Conservation (phyloP, 2,329 filamentous ascomycete genomes). For the Aspergillus brasiliensis region DNA sequence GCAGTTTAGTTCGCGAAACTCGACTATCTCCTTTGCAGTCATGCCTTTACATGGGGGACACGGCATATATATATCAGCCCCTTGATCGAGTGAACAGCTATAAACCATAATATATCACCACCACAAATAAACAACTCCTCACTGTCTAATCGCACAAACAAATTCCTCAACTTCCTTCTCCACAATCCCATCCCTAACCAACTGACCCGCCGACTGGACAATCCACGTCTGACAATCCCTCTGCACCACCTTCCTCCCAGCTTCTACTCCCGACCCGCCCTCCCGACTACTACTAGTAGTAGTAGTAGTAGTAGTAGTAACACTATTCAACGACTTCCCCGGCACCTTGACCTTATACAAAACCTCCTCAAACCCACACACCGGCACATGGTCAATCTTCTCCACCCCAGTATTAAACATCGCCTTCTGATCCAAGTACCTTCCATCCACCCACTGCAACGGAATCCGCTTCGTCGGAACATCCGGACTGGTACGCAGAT, state of each 20-base stretch:
- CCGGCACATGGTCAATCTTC: constrained; percentile 24
- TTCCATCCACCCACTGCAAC: constrained; percentile 34
- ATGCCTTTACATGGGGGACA: too few species aligned
- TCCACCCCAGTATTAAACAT: constrained; percentile 30
- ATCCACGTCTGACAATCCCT: constrained; percentile 43
- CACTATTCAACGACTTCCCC: constrained; percentile 18
- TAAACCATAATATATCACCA: background rate
- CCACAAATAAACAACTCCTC: background rate
- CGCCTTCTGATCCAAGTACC: constrained; percentile 24
- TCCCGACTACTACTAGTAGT: too few species aligned
- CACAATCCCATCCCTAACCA: constrained; percentile 33
- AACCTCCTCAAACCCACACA: constrained; percentile 31
- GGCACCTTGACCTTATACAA: constrained; percentile 16
- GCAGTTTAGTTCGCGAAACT: too few species aligned
- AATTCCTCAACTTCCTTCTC: constrained; percentile 25
- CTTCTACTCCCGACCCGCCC: background rate
- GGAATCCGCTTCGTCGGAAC: constrained; percentile 26
- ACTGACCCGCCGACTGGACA: constrained; percentile 35
- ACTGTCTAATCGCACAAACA: constrained; percentile 29
- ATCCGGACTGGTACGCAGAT: constrained; percentile 19
- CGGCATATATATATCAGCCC: too few species aligned
- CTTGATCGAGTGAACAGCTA: too few species aligned
- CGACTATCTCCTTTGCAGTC: too few species aligned
- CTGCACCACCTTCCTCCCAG: constrained; percentile 26
- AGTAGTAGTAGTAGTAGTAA: too few species aligned